Percentiles rank a stretch among this genome's conserved stretches.
phyloP scores from a whole-genome alignment of 495 filamentous ascomycete species.

The Apiosordaria backusii region DNA sequence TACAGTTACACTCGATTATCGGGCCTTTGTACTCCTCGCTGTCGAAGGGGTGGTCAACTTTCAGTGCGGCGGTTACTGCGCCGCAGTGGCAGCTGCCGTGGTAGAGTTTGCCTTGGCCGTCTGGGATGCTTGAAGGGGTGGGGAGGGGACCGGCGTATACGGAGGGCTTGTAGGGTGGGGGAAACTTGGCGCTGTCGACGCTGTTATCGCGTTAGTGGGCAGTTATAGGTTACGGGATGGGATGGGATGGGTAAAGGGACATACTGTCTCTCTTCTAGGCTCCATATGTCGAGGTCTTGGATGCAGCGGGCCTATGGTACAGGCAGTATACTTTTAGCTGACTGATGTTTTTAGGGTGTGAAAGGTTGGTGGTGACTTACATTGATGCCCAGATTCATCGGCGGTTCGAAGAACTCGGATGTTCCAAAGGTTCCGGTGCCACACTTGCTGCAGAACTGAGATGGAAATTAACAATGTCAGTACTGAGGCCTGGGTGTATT shows the following conservation, averaged over 20 bases:
- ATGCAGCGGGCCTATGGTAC: slow-evolving; percentile 22
- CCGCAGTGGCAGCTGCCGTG: slow-evolving; percentile 54
- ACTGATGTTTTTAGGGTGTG: neutral
- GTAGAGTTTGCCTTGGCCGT: slow-evolving; percentile 40
- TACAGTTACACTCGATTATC: slow-evolving; percentile 44
- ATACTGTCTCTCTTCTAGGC: slow-evolving; percentile 30
- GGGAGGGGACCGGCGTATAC: slow-evolving; percentile 41
- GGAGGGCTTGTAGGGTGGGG: slow-evolving; percentile 31
- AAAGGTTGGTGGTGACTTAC: slow-evolving; percentile 11
- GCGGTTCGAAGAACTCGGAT: neutral
- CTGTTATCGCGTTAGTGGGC: slow-evolving; percentile 25
- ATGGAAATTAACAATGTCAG: too few species aligned
- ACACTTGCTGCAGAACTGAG: slow-evolving; percentile 44
- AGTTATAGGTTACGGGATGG: neutral
- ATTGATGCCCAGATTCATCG: slow-evolving; percentile 23
- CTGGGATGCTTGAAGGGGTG: slow-evolving; percentile 21
- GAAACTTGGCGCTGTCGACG: slow-evolving; percentile 34
- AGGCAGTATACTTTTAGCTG: neutral
- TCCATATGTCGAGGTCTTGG: slow-evolving; percentile 39
- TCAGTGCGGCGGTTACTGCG: slow-evolving; percentile 41
- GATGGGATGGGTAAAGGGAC: slow-evolving; percentile 5
- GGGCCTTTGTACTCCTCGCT: slow-evolving; percentile 26
- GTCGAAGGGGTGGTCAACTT: slow-evolving; percentile 31
- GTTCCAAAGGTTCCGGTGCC: slow-evolving; percentile 32
- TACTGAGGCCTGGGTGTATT: too few species aligned